These are phyloP conservation scores for Filobasidium uniguttulatum DNA, from an alignment of 1,284 basidiomycete genomes.

Conservation along the genomic window DNA sequence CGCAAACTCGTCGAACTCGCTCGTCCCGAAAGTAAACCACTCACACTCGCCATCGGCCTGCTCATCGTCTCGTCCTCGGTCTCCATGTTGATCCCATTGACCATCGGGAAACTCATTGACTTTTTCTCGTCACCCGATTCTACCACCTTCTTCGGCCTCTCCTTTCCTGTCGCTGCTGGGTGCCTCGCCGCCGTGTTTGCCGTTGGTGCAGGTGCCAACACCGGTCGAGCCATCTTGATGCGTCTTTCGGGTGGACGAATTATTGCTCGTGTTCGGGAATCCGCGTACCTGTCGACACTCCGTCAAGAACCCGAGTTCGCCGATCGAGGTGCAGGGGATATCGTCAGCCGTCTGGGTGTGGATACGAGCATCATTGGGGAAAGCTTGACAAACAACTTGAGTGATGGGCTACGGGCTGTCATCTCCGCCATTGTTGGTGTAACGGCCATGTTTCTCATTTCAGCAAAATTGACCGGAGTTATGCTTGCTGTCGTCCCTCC, in stretches of 20 bases:
- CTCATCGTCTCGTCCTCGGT: conserved; percentile 43
- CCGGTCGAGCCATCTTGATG: conserved; percentile 77
- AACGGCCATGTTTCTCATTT: conserved; percentile 92
- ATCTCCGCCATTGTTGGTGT: conserved; percentile 82
- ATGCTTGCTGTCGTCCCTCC: conserved; percentile 94
- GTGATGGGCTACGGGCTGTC: conserved; percentile 68
- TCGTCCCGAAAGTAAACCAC: conserved; percentile 58
- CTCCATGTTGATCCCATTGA: conserved; percentile 79
- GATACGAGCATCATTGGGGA: conserved; percentile 94
- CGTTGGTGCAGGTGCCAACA: conserved; percentile 73
- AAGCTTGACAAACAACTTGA: conserved; percentile 79
- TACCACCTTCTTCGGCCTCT: conserved; percentile 63
- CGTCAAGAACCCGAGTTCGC: conserved; percentile 85
- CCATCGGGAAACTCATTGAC: conserved; percentile 81
- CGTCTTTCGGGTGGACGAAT: conserved; percentile 80
- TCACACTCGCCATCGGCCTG: conserved; percentile 54
- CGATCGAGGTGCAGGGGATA: conserved; percentile 85
- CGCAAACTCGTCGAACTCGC: conserved; percentile 62
- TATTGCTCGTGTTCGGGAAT: conserved; percentile 68
- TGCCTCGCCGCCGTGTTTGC: conserved; percentile 69
- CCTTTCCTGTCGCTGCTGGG: conserved; percentile 65
- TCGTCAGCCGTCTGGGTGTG: conserved; percentile 76
- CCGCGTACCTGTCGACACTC: conserved; percentile 66
- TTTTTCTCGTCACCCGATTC: conserved; percentile 53
- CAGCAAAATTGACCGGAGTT: conserved; percentile 71